phyloP scores from a whole-genome alignment of 495 filamentous ascomycete genomes.

The Pseudevernia furfuracea region DNA sequence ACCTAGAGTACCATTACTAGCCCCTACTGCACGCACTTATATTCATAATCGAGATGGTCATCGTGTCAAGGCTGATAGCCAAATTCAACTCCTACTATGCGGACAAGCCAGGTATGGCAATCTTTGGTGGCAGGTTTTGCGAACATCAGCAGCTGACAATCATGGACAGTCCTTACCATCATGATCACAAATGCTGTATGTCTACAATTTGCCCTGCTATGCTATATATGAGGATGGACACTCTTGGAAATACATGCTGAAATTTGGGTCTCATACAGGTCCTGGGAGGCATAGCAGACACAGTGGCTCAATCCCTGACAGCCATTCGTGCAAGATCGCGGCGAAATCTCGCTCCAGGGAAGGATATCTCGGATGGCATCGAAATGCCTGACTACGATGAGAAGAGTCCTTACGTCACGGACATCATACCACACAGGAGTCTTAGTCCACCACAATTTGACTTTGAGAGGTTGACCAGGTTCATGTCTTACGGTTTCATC shows the following conservation, averaged over 20 bases:
- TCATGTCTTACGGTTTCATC: constrained; percentile 92
- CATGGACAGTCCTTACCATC: constrained; percentile 72
- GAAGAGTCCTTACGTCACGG: constrained; percentile 61
- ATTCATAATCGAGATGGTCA: constrained; percentile 79
- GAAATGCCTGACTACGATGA: constrained; percentile 86
- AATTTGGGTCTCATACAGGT: constrained; percentile 39
- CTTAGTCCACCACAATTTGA: constrained; percentile 76
- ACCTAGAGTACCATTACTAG: constrained; percentile 40
- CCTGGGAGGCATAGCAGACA: constrained; percentile 88
- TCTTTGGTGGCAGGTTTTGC: constrained; percentile 6
- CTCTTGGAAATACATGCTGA: constrained; percentile 6
- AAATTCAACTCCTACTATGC: constrained; percentile 93
- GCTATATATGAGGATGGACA: not conserved
- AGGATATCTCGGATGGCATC: constrained; percentile 70
- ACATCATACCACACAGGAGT: constrained; percentile 56
- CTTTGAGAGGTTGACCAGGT: constrained; percentile 84
- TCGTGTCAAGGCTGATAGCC: constrained; percentile 68
- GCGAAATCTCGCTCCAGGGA: constrained; percentile 46
- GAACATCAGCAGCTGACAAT: constrained; percentile 27
- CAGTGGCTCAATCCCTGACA: constrained; percentile 88
- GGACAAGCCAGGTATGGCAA: constrained; percentile 62
- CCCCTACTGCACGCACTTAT: constrained; percentile 80
- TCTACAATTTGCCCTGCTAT: constrained; percentile 15
- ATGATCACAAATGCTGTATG: constrained; percentile 96
- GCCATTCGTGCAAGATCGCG: constrained; percentile 62